Evolutionary conservation across 2,329 filamentous ascomycete species (phyloP).

Genomic region (Alternaria arbusti): DNA sequence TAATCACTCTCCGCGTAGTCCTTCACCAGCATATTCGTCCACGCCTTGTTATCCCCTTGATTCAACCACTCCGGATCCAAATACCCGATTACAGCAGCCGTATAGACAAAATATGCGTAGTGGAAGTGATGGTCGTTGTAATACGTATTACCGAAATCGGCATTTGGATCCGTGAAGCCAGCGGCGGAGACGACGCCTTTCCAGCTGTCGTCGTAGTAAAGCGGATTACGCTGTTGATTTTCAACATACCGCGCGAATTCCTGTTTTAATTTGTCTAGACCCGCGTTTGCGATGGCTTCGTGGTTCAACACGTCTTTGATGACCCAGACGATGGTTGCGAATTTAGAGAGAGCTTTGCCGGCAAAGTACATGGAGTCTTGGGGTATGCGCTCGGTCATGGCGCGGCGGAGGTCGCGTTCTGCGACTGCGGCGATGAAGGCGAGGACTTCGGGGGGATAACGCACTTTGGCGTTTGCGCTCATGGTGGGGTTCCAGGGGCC

Average conservation of each 20-base stretch:
- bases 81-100: constrained; percentile 81
- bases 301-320: constrained; percentile 65
- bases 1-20: constrained; percentile 84
- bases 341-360: constrained; percentile 64
- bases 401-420: constrained; percentile 74
- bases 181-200: constrained; percentile 81
- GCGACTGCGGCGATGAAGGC: constrained; percentile 67
- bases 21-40: constrained; percentile 82
- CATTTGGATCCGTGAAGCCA: constrained; percentile 72
- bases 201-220: constrained; percentile 69
- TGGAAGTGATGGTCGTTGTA: constrained; percentile 75
- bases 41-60: constrained; percentile 70
- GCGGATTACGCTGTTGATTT: constrained; percentile 54
- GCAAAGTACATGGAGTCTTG: constrained; percentile 91
- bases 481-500: constrained; percentile 72
- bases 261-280: constrained; percentile 57
- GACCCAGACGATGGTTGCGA: constrained; percentile 54
- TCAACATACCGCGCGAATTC: constrained; percentile 56
- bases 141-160: constrained; percentile 85
- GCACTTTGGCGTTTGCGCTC: constrained; percentile 40
- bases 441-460: constrained; percentile 60
- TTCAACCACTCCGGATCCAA: constrained; percentile 77
- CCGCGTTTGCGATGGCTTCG: constrained; percentile 55
- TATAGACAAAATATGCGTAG: constrained; percentile 85
- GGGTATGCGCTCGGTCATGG: constrained; percentile 75